Conservation (phyloP, 2,329 filamentous ascomycete genomes). For the Hymenoscyphus repandus region DNA sequence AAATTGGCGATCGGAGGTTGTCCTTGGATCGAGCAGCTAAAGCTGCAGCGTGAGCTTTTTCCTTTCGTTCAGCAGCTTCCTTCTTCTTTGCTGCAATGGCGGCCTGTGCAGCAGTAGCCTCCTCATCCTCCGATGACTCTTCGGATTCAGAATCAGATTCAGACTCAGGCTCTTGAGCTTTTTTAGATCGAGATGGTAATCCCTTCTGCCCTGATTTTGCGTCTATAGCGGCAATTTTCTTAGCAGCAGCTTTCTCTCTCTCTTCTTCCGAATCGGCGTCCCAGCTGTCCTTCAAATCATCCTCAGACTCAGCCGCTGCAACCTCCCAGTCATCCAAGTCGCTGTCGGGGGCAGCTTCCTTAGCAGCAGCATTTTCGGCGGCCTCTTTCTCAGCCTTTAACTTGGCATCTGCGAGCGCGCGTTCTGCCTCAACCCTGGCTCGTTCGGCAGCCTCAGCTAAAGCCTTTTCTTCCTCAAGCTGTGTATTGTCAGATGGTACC, state of each 20-base stretch:
- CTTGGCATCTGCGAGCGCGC: slow-evolving; percentile 55
- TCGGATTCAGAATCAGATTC: slow-evolving; percentile 43
- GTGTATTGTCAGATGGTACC: slow-evolving; percentile 15
- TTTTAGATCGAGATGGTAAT: slow-evolving; percentile 21
- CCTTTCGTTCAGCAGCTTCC: slow-evolving; percentile 81
- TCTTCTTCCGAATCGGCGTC: slow-evolving; percentile 78
- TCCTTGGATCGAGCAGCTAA: slow-evolving; percentile 88
- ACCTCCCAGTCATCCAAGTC: slow-evolving; percentile 82
- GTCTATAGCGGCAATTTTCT: slow-evolving; percentile 23
- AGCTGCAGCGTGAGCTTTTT: slow-evolving; percentile 87
- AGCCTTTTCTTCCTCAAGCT: slow-evolving; percentile 72
- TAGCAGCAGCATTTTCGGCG: slow-evolving; percentile 49
- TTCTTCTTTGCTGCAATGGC: slow-evolving; percentile 76
- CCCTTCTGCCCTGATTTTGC: slow-evolving; percentile 16
- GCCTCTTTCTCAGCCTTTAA: slow-evolving; percentile 56
- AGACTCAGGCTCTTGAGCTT: slow-evolving; percentile 49
- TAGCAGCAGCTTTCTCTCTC: slow-evolving; percentile 35
- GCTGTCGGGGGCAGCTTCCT: slow-evolving; percentile 51
- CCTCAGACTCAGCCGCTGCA: slow-evolving; percentile 68
- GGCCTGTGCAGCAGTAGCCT: slow-evolving; percentile 64
- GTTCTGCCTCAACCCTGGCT: slow-evolving; percentile 62
- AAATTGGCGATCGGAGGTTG: slow-evolving; percentile 93
- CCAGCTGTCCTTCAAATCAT: slow-evolving; percentile 90
- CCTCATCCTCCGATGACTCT: slow-evolving; percentile 65
- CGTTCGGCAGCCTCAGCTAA: slow-evolving; percentile 75